Evolutionary conservation across 1,284 basidiomycete genomes (phyloP), one percentile per base, ranked within the genome.

Genomic region (Agroathelia rolfsii): DNA sequence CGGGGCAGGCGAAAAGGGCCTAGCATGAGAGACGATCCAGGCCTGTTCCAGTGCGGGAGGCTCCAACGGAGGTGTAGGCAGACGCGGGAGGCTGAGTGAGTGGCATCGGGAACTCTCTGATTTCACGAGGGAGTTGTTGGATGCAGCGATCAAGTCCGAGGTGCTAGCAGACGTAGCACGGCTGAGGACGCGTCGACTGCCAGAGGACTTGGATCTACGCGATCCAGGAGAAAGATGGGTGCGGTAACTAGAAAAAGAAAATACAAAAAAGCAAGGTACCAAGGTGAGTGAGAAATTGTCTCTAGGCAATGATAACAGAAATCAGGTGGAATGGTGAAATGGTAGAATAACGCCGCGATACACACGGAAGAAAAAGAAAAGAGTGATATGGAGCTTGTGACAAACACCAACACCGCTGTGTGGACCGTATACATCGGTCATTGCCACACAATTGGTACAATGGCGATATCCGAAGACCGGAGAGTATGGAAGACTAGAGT

Each of bases 191-290:
- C 69, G 65, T 18, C 72, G 64, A 3, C 71, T 68, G 9, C 56
- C 57, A 7, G 62, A 55, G 39, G 49, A 55, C 0, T 77, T 74
- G 45, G 63, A 71, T 33, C 77, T 56, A 15, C 78, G 63, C 0
- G 78, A 81, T 28, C 78, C 76, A 0, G 78, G 77, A 1, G 77
- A 79, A 5, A 81, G 59, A 49, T 81, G 77, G 38, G 81, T 80
- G 14, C 76, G 72, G 45, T 80, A 81, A 44, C 77, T 80, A 44
- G 19, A 44, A 40, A 32, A 42, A 39, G 30, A 32, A 22, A 27
- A 37, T 30, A 46, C 28, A 14, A 35, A 31, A 30, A 39, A 10
- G 23, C n/a, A n/a, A 18, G 12, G 19, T 15, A 4, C 24, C 33
- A 5, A 24, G 39, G 15, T 15, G 9, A 21, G 32, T 11, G n/a